Evolutionary conservation across 2,329 filamentous ascomycete genomes (phyloP), one percentile per base, ranked within the genome.

Genomic region (Colletotrichum salicis): DNA sequence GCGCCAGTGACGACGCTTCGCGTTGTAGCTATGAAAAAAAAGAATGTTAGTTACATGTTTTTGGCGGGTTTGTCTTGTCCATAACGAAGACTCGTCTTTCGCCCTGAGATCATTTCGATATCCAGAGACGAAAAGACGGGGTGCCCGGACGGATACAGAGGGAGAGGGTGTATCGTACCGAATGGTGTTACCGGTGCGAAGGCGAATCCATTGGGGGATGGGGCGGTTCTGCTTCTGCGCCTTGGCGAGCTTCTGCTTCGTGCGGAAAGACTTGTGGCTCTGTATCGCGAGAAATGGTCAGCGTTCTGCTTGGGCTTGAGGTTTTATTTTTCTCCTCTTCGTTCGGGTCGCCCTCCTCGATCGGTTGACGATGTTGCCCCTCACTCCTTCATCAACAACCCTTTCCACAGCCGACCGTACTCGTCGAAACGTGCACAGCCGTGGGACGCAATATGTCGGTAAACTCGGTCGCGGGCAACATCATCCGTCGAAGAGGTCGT

Each of bases 181-280:
- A 90, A 99, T 98, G 88, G 95, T 98, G 92, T 99, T 99, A 87
- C 92, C 93, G 82, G 96, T 98, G 86, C 96, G 93, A 84, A 99
- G 92, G 85, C 96, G 93, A 86, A 99, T 98, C 96, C 96, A 99
- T 91, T 99, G 96, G 79, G 96, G 96, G 86, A 99, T 98, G 81
- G 96, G 96, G 86, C 96, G 93, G 93, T 99, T 99, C 91, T 98
- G 96, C 92, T 97, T 98, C 91, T 98, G 96, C 85, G 96, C 96
- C 91, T 96, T 98, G 85, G 96, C 96, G 90, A 99, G 95, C 96
- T 99, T 99, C 88, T 97, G 93, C 95, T 99, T 99, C 88, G 95
- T 98, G 86, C 95, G 94, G 95, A 99, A 99, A 85, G 95, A 94
- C 93, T 99, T 99, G 90, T 99, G 95, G 93, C 93, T 96, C 96